Conservation (phyloP, 2,329 filamentous ascomycete genomes). For the Pseudocercospora eumusae region DNA sequence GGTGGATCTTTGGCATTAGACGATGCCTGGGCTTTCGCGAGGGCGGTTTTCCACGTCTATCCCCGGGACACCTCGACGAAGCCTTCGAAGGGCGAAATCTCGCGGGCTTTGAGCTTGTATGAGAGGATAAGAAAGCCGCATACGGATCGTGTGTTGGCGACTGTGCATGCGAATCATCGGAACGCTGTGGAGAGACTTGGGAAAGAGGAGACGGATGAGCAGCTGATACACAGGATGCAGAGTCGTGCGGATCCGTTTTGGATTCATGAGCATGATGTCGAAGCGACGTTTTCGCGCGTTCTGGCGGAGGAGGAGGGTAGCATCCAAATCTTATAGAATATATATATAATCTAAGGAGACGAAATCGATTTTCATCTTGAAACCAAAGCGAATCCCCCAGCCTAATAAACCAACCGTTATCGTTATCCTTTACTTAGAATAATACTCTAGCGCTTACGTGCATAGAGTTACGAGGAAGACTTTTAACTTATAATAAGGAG, state of each 20-base stretch:
- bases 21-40: slow-evolving; percentile 39
- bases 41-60: slow-evolving; percentile 15
- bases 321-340: too few species aligned
- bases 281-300: slow-evolving; percentile 11
- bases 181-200: slow-evolving; percentile 27
- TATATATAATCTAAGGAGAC: too few species aligned
- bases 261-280: slow-evolving; percentile 39
- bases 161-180: slow-evolving; percentile 32
- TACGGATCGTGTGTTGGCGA: slow-evolving; percentile 37
- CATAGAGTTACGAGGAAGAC: too few species aligned
- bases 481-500: too few species aligned
- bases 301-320: background rate
- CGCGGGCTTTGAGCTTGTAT: slow-evolving; percentile 38
- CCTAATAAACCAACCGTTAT: too few species aligned
- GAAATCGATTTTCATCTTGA: too few species aligned
- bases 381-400: too few species aligned
- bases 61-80: slow-evolving; percentile 8
- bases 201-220: slow-evolving; percentile 30
- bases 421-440: too few species aligned
- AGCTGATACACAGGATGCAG: slow-evolving; percentile 31
- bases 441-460: too few species aligned
- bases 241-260: slow-evolving; percentile 29
- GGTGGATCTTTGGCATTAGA: slow-evolving; percentile 46
- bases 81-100: slow-evolving; percentile 7
- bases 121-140: slow-evolving; percentile 42